Conservation (phyloP, 169 alveolate species). For the Babesia ovis region DNA sequence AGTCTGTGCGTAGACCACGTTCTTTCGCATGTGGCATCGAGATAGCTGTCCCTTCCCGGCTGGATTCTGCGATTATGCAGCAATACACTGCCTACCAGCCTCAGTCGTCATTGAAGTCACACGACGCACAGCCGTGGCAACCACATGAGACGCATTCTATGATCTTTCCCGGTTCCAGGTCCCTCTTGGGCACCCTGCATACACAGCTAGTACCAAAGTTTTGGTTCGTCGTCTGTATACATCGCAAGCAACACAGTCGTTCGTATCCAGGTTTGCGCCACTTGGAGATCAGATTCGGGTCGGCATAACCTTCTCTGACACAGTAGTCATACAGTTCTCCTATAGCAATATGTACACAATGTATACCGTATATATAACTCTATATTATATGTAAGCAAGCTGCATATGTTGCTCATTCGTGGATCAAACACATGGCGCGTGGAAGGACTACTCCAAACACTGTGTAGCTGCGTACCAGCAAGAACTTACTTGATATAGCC, state of each 20-base stretch:
- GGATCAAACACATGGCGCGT: no score
- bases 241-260: slow-evolving; percentile 93
- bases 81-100: neutral
- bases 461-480: neutral
- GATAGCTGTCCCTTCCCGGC: no score
- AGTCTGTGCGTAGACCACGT: no score
- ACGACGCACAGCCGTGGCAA: slow-evolving; percentile 97
- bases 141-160: slow-evolving; percentile 98
- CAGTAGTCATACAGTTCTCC: slow-evolving; percentile 97
- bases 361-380: no score
- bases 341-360: neutral
- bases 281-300: slow-evolving; percentile 95
- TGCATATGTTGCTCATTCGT: no score
- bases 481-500: slow-evolving; percentile 86
- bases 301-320: slow-evolving; percentile 94
- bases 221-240: slow-evolving; percentile 91
- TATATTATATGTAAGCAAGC: no score
- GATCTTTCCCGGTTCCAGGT: slow-evolving; percentile 84
- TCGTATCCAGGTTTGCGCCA: slow-evolving; percentile 99
- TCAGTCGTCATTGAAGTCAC: slow-evolving; percentile 59
- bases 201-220: slow-evolving; percentile 95
- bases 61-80: no score
- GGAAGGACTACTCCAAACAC: no score
- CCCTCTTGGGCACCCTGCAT: slow-evolving; percentile 97
- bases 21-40: no score